A percentile compares a stretch with the other conserved stretches of the same genome.
Evolutionary conservation across 306 rosid species (phyloP).

Genomic region (Fragaria ananassa): DNA sequence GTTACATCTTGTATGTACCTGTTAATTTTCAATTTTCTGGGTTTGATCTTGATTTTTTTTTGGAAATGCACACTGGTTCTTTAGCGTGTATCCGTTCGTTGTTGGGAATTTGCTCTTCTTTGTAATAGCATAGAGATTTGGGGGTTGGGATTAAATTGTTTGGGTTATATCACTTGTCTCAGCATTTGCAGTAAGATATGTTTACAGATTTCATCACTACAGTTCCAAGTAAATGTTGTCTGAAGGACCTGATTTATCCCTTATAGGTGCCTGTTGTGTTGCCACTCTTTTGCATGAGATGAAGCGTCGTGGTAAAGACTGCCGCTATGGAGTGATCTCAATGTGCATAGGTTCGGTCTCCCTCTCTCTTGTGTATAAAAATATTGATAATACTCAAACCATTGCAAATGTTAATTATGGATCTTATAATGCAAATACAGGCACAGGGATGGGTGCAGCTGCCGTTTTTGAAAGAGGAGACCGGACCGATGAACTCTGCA

Average conservation of each 20-base stretch:
- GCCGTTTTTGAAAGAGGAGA: constrained; percentile 93
- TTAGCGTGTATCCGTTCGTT: not conserved
- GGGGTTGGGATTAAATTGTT: not conserved
- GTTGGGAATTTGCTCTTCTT: not conserved
- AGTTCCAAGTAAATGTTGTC: not conserved
- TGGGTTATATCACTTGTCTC: not conserved
- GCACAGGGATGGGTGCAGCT: constrained; percentile 98
- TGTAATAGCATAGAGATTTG: not conserved
- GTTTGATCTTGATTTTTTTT: not conserved
- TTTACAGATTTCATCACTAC: not conserved
- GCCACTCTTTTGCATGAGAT: constrained; percentile 83
- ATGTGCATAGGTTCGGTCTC: constrained; percentile 79
- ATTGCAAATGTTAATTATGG: not conserved
- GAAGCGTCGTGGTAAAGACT: constrained; percentile 88
- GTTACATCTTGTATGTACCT: not conserved
- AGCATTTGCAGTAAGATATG: not conserved
- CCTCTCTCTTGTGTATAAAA: not conserved
- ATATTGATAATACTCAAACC: not conserved
- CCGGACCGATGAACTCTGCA: constrained; percentile 61
- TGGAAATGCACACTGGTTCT: not conserved
- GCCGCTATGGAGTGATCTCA: constrained; percentile 83
- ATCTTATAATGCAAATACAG: constrained; percentile 39
- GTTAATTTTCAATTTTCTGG: not conserved
- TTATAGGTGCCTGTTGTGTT: constrained; percentile 70
- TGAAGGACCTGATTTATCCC: not conserved